Evolutionary conservation across 768 basidiomycete species (phyloP).

Genomic region (Phylloporus rhodoxanthus): DNA sequence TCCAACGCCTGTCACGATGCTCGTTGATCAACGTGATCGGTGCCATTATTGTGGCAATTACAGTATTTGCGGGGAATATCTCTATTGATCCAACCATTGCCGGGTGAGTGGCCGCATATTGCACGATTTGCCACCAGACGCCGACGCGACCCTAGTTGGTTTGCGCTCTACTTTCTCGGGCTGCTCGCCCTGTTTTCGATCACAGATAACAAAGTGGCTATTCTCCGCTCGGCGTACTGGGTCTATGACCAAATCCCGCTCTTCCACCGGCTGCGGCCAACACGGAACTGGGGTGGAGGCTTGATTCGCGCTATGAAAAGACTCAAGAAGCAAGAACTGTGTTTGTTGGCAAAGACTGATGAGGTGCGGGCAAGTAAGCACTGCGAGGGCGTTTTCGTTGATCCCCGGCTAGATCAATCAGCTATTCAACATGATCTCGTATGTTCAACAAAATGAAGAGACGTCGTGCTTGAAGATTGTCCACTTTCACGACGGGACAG

Average conservation of each 20-base stretch:
- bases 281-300: slow-evolving; percentile 37
- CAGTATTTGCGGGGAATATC: slow-evolving; percentile 55
- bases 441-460: slow-evolving; percentile 63
- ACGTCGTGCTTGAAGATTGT: slow-evolving; percentile 65
- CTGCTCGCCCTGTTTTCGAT: slow-evolving; percentile 43
- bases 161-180: slow-evolving; percentile 53
- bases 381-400: background rate
- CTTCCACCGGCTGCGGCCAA: slow-evolving; percentile 37
- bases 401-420: slow-evolving; percentile 48
- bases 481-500: slow-evolving; percentile 53
- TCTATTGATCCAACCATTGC: slow-evolving; percentile 50
- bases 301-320: slow-evolving; percentile 42
- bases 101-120: slow-evolving; percentile 35
- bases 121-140: background rate
- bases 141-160: slow-evolving; percentile 41
- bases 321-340: slow-evolving; percentile 50
- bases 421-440: slow-evolving; percentile 59
- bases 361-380: slow-evolving; percentile 41
- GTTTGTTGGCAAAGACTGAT: slow-evolving; percentile 57
- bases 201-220: slow-evolving; percentile 48
- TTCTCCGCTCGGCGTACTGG: slow-evolving; percentile 56
- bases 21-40: slow-evolving; percentile 37
- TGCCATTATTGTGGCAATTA: slow-evolving; percentile 37
- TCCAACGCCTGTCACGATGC: too few species aligned
- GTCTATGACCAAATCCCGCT: slow-evolving; percentile 52